phyloP scores from a whole-genome alignment of 768 basidiomycete species.

The Amanita inopinata region DNA sequence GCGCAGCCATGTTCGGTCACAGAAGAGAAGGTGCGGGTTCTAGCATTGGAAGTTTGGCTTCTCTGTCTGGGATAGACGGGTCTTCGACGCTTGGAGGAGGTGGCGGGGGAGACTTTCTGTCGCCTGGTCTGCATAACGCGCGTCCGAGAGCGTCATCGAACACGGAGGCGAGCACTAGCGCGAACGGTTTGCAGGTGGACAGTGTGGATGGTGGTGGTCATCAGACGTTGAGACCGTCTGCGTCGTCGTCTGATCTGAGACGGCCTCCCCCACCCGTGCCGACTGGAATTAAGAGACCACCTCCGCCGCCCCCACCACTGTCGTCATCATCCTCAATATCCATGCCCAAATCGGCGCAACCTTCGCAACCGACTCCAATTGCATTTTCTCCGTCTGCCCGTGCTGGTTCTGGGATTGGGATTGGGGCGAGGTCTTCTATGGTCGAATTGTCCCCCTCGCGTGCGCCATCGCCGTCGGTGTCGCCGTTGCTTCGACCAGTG shows the following conservation, averaged over 20 bases:
- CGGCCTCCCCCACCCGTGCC: neutral
- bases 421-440: too few relatives aligned
- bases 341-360: conserved; percentile 1
- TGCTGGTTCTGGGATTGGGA: too few relatives aligned
- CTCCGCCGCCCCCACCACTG: conserved; percentile 10
- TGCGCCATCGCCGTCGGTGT: conserved; percentile 29
- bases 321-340: conserved; percentile 5
- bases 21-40: neutral
- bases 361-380: neutral
- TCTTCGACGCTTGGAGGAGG: neutral
- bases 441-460: too few relatives aligned
- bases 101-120: neutral
- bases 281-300: conserved; percentile 11
- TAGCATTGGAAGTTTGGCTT: neutral
- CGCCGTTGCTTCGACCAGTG: conserved; percentile 46
- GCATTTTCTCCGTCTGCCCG: neutral
- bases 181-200: neutral
- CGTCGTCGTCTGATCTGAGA: neutral
- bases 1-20: too few relatives aligned
- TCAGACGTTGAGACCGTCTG: neutral
- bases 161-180: neutral
- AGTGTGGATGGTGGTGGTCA: neutral
- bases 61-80: neutral
- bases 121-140: neutral
- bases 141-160: neutral